A percentile compares a stretch with the other conserved stretches of the same genome.
Conservation (phyloP, 164 flowering plant genomes). For the Akebia trifoliata region DNA sequence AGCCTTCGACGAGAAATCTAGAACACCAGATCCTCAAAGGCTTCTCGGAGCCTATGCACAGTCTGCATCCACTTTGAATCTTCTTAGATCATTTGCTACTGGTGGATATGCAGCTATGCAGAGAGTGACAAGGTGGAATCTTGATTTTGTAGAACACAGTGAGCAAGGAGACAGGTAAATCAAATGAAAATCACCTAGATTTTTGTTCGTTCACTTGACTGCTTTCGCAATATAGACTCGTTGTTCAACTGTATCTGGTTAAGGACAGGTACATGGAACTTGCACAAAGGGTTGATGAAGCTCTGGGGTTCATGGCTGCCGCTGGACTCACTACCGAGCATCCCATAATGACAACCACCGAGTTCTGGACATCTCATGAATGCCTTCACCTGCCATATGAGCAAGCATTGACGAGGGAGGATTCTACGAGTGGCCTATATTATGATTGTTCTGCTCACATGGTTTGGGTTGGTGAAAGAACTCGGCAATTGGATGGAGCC, state of each 20-base stretch:
- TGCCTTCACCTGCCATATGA: slow-evolving; percentile 47
- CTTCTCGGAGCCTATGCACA: slow-evolving; percentile 43
- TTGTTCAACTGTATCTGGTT: neutral
- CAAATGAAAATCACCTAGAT: neutral
- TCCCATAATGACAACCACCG: slow-evolving; percentile 44
- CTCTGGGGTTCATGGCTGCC: slow-evolving; percentile 50
- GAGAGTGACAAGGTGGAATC: slow-evolving; percentile 49
- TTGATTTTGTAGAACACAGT: slow-evolving; percentile 38
- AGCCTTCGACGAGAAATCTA: slow-evolving; percentile 41
- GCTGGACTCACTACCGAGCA: slow-evolving; percentile 39
- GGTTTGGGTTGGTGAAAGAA: slow-evolving; percentile 57
- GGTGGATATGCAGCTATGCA: slow-evolving; percentile 56
- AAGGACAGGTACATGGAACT: slow-evolving; percentile 38
- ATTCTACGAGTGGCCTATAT: slow-evolving; percentile 40
- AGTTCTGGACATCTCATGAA: slow-evolving; percentile 52
- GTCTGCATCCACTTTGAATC: slow-evolving; percentile 50
- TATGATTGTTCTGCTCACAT: slow-evolving; percentile 52
- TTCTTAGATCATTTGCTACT: slow-evolving; percentile 46
- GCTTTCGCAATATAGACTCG: neutral
- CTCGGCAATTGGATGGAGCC: slow-evolving; percentile 50
- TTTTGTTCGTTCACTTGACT: neutral
- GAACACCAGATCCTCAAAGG: slow-evolving; percentile 50
- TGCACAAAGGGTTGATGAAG: slow-evolving; percentile 57
- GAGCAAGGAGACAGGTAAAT: slow-evolving; percentile 47
- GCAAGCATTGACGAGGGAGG: slow-evolving; percentile 43